Base-by-base conservation (phyloP, 106 monocot genomes). In the Agapanthus africanus region DNA sequence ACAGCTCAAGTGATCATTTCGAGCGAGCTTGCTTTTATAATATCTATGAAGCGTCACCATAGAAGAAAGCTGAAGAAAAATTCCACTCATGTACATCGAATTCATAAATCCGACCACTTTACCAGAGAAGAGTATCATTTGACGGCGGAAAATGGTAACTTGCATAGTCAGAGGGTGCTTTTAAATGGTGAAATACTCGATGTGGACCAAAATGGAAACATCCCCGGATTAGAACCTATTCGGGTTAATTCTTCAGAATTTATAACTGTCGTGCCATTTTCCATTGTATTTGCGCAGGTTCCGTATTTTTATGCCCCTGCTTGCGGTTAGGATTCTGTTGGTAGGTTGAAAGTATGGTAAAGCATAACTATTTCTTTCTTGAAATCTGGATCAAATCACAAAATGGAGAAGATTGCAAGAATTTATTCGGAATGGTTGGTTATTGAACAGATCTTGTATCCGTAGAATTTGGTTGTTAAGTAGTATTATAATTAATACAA, bases 61-160 rank as follows among this genome's bases (percentile, higher is more conserved):
- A 51, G 52, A 10, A 19, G 30, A 50, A 4, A 16, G 74, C 38
- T 37, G 14, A 67, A 72, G 46, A 77, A 25, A 51, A 77, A 42
- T 27, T 69, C 73, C 28, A 52, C 54, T 33, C 77, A 66, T 65
- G 33, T 74, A 9, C 75, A 52, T 32, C 15, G 54, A 21, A 9
- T 35, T 19, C 16, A 31, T 34, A 75, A 78, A 21, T 38, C 28
- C 0, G 27, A 16, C 6, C 77, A 59, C 25, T 70, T 52, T 33
- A 70, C 59, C 11, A 90, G 99, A 81, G 92, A 93, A 50, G 99
- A 99, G 38, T 99, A 99, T 73, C 99, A 99, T 59, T 75, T 99
- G 18, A 92, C 97, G 11, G 72, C 92, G 14, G 83, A 82, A 40
- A 79, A 90, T 66, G 82, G 83, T 8, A 40, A 84, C 63, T 54